These are phyloP conservation scores for Malus fusca DNA, from an alignment of 306 rosid species.

Conservation along the genomic window DNA sequence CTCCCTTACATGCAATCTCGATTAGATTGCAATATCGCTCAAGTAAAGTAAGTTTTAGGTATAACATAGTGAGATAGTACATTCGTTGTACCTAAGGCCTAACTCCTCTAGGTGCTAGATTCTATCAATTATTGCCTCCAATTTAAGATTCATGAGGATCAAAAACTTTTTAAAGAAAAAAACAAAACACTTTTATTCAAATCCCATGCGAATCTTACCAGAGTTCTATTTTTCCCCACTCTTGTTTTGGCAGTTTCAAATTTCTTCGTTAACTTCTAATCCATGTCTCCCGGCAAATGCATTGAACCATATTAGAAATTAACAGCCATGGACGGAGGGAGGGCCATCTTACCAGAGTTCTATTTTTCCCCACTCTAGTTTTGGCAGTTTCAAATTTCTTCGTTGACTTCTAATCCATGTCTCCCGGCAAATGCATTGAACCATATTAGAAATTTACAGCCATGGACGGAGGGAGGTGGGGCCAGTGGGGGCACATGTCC, in stretches of 20 bases:
- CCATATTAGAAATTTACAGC: neutral
- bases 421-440: neutral
- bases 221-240: conserved; percentile 2
- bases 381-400: conserved; percentile 1
- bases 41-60: neutral
- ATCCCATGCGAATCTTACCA: conserved; percentile 2
- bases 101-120: neutral
- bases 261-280: neutral
- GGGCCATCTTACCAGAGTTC: neutral
- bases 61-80: neutral
- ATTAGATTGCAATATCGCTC: neutral
- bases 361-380: conserved; percentile 8
- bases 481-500: no score
- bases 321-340: neutral
- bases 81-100: neutral
- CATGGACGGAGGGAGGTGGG: no score
- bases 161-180: neutral
- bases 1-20: no score
- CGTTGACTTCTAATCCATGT: conserved; percentile 3
- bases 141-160: conserved; percentile 1
- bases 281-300: neutral
- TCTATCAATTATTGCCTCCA: neutral
- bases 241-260: conserved; percentile 11
- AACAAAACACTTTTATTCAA: conserved; percentile 10
- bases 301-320: neutral